Evolutionary conservation across 139 green algal genomes (phyloP), one percentile per base, ranked within the genome.

Genomic region (Choricystis sp.): DNA sequence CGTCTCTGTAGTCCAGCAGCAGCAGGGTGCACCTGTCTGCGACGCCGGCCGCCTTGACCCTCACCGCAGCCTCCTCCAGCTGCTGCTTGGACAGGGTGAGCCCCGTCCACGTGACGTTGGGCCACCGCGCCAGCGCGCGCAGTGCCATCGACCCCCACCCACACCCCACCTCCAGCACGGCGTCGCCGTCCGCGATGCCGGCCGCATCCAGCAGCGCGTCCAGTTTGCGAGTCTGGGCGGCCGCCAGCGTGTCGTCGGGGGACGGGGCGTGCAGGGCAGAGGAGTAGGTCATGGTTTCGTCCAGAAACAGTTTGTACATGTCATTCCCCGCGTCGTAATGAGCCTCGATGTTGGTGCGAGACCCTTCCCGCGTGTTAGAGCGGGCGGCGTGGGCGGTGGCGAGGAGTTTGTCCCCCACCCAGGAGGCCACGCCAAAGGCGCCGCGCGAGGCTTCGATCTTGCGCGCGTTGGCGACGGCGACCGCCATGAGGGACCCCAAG

Each of bases 281-380:
- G 26, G 79, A 91, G 80, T 98, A 98, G 27, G 88, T 94, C 83
- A 98, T 91, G 40, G 74, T 87, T n/a, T 78, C 59, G 62, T 98
- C 92, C 66, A 98, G 74, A 73, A 97, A 98, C 1, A 89, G 66
- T 56, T 75, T 71, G 79, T 91, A 92, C 85, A 97, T 94, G 57
- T 75, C 84, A 66, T 98, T 98, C 66, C 92, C 91, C 2, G 86
- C 84, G 72, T 98, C 92, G 69, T 98, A 98, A 76, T 98, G 92
- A 71, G 92, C 81, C 78, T 91, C 83, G 49, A 98, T 98, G 83
- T 98, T 97, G 52, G 74, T 76, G 9, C 83, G 77, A 52, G 74
- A 86, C 61, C 84, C 83, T 19, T 74, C 61, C 26, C 86, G 73
- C 16, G 88, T 94, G 83, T 97, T 97, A 61, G 71, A 71, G 27